A percentile compares a stretch with the other conserved stretches of the same genome.
phyloP scores from a whole-genome alignment of 768 basidiomycete species.

The Saitozyma sp. region DNA sequence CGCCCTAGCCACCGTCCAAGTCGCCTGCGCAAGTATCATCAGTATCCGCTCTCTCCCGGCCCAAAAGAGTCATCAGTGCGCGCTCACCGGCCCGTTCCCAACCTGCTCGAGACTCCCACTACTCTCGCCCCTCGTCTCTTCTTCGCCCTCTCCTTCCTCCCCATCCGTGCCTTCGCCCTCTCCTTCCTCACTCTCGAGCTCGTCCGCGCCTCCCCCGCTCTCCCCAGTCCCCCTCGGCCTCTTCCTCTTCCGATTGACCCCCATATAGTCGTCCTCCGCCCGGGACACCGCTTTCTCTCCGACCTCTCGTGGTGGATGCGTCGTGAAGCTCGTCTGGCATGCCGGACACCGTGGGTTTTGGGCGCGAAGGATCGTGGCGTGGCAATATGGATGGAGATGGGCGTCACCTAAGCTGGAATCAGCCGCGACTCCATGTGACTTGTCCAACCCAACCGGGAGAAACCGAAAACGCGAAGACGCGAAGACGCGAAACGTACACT shows the following conservation, averaged over 20 bases:
- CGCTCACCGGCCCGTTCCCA: conserved; percentile 4
- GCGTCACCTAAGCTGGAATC: conserved; percentile 23
- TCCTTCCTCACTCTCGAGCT: conserved; percentile 8
- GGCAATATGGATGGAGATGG: conserved; percentile 42
- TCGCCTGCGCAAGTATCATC: not conserved
- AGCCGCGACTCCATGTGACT: not conserved
- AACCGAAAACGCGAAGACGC: not conserved
- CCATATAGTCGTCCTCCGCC: conserved; percentile 26
- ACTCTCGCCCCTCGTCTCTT: conserved; percentile 4
- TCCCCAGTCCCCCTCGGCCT: conserved; percentile 5
- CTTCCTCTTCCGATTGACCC: conserved; percentile 18
- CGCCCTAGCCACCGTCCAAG: conserved; percentile 5
- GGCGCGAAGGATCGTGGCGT: conserved; percentile 13
- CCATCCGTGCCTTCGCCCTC: conserved; percentile 15
- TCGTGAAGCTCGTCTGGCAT: conserved; percentile 29
- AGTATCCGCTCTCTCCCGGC: not conserved
- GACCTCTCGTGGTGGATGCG: conserved; percentile 17
- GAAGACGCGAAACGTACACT: conserved; percentile 18
- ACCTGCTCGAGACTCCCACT: conserved; percentile 5
- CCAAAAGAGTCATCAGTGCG: not conserved
- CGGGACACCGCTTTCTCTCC: conserved; percentile 40
- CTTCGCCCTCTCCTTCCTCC: conserved; percentile 25
- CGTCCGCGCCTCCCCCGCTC: conserved; percentile 15
- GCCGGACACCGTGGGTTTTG: conserved; percentile 25
- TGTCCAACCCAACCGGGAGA: too few relatives aligned